These are phyloP conservation scores for Thelonectria blattea DNA, from an alignment of 2,329 filamentous ascomycete species.

Conservation along the genomic window DNA sequence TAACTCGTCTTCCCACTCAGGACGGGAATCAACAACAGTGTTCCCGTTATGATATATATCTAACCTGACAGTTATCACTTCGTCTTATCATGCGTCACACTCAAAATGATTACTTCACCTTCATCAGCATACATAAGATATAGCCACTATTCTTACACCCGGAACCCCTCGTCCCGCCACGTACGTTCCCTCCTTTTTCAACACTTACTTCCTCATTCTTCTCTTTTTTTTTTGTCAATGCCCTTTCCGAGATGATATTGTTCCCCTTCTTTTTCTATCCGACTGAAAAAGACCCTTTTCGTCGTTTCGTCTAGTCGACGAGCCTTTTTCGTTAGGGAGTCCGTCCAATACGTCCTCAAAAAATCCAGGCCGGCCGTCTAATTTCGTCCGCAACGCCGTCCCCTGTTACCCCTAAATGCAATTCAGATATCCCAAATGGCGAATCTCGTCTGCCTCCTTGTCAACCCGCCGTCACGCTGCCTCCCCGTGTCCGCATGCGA, in stretches of 20 bases:
- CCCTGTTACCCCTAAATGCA: slow-evolving; percentile 31
- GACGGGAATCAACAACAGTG: no score
- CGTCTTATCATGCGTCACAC: no score
- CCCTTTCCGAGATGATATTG: background rate
- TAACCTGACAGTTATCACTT: no score
- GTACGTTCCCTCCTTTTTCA: slow-evolving; percentile 5
- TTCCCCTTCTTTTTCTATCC: background rate
- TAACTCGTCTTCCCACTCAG: no score
- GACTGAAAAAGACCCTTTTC: background rate
- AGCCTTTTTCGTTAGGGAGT: slow-evolving; percentile 8
- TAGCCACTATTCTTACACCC: background rate
- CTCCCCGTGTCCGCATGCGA: slow-evolving; percentile 3
- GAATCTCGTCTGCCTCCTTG: slow-evolving; percentile 13
- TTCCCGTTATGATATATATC: no score
- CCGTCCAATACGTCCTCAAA: slow-evolving; percentile 6
- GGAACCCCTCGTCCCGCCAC: background rate
- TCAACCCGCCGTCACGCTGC: slow-evolving; percentile 10
- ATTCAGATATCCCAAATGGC: slow-evolving; percentile 29
- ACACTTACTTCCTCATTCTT: no score
- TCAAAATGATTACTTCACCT: background rate
- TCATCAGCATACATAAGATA: slow-evolving; percentile 13
- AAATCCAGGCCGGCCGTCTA: slow-evolving; percentile 32
- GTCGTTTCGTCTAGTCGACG: background rate
- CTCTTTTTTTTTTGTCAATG: background rate
- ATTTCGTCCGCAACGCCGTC: slow-evolving; percentile 38